Percentiles rank a stretch among this genome's conserved stretches.
Evolutionary conservation across 371 early-diverging fungal species (phyloP).

Genomic region (Basidiobolus meristosporus): DNA sequence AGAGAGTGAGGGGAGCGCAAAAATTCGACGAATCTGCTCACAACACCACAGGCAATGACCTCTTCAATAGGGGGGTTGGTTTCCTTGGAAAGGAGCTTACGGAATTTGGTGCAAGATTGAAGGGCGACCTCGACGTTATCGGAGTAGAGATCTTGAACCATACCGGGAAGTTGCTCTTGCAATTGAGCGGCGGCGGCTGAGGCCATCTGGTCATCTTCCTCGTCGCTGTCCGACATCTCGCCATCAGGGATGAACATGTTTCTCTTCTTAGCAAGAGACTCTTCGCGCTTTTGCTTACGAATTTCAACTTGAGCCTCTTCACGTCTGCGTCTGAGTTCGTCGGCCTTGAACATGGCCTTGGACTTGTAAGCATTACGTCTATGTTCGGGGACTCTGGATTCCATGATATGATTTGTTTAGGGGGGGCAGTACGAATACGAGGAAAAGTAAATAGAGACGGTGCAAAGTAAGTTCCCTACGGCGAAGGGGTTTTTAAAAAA

Average conservation of each 20-base stretch:
- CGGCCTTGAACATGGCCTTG: constrained; percentile 68
- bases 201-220: constrained; percentile 14
- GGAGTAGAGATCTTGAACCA: constrained; percentile 61
- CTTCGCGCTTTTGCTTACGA: constrained; percentile 90
- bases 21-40: constrained; percentile 93
- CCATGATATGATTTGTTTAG: neutral
- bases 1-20: constrained; percentile 53
- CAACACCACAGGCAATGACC: constrained; percentile 86
- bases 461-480: too few relatives aligned
- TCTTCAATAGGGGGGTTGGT: constrained; percentile 95
- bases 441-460: too few relatives aligned
- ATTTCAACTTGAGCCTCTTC: constrained; percentile 88
- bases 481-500: too few relatives aligned
- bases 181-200: constrained; percentile 10
- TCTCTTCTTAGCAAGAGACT: constrained; percentile 81
- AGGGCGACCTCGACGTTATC: constrained; percentile 61
- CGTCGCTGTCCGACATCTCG: constrained; percentile 56
- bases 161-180: constrained; percentile 38
- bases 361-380: constrained; percentile 66
- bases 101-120: constrained; percentile 76
- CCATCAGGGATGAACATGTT: constrained; percentile 39
- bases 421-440: too few relatives aligned
- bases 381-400: constrained; percentile 16
- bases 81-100: constrained; percentile 95
- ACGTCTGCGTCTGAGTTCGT: constrained; percentile 82